phyloP scores from a whole-genome alignment of 176 grass and related monocot genomes.

The Musa troglodytarum region DNA sequence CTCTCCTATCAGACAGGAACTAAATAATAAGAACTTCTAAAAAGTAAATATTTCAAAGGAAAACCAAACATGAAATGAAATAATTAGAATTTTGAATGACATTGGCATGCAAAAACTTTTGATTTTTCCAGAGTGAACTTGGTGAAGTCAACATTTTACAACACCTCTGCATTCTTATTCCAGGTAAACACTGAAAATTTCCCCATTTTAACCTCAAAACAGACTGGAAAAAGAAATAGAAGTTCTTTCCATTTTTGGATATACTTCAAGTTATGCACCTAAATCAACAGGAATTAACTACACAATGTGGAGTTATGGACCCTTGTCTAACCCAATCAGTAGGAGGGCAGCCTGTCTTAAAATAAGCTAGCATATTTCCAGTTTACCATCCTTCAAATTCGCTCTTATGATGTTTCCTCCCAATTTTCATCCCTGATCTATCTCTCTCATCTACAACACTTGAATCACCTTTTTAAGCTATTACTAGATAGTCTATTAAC shows the following conservation, averaged over 20 bases:
- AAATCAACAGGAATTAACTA: neutral
- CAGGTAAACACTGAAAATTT: too few species aligned
- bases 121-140: neutral
- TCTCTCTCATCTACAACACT: too few species aligned
- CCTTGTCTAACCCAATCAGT: too few species aligned
- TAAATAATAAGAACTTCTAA: neutral
- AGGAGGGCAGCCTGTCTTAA: too few species aligned
- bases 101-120: neutral
- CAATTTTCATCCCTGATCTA: too few species aligned
- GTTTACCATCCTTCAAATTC: too few species aligned
- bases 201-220: neutral
- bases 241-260: too few species aligned
- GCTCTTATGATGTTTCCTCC: too few species aligned
- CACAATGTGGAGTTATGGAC: too few species aligned
- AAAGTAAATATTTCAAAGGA: neutral
- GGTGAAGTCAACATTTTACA: neutral
- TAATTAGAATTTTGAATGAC: neutral
- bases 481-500: neutral
- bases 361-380: too few species aligned
- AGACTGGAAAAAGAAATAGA: neutral
- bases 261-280: neutral
- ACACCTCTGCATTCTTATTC: neutral
- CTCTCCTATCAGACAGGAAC: constrained; percentile 39
- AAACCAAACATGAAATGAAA: constrained; percentile 1
- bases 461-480: too few species aligned